Percentiles rank a stretch among this genome's conserved stretches.
These are phyloP conservation scores for Cercophora newfieldiana DNA, from an alignment of 495 filamentous ascomycete species.

Conservation along the genomic window DNA sequence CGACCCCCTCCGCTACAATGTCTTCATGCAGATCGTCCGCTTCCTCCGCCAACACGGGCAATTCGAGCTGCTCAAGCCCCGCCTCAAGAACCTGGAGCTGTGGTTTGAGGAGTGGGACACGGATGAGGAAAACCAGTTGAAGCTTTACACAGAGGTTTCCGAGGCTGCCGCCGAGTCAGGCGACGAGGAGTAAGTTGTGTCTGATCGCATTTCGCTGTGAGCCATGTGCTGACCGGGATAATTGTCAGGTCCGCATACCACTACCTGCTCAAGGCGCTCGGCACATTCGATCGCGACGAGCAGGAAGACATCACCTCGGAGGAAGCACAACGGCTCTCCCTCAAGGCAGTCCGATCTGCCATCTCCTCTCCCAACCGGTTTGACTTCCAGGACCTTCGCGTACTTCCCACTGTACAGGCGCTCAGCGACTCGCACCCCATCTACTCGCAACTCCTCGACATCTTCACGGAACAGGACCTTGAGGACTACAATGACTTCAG, in stretches of 20 bases:
- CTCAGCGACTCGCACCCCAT: constrained; percentile 78
- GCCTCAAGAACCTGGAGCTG: constrained; percentile 71
- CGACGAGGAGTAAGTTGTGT: constrained; percentile 63
- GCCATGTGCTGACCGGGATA: constrained; percentile 11
- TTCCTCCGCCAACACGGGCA: constrained; percentile 70
- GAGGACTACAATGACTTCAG: constrained; percentile 95
- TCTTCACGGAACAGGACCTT: constrained; percentile 88
- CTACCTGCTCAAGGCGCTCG: constrained; percentile 79
- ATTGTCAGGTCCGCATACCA: constrained; percentile 64
- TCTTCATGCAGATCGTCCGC: constrained; percentile 79
- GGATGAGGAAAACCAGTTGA: constrained; percentile 76
- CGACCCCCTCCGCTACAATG: constrained; percentile 81
- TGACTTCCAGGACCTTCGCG: constrained; percentile 91
- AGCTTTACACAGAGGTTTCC: constrained; percentile 74
- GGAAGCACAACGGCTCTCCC: constrained; percentile 76
- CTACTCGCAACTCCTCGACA: constrained; percentile 87
- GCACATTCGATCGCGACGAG: constrained; percentile 72
- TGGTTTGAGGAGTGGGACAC: constrained; percentile 86
- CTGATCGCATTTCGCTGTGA: not conserved
- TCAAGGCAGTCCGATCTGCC: constrained; percentile 81
- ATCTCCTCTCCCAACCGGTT: constrained; percentile 75
- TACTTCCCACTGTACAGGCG: constrained; percentile 80
- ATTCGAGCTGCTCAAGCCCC: constrained; percentile 77
- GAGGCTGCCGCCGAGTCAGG: constrained; percentile 74
- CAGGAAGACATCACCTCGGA: constrained; percentile 58